Percentiles rank a stretch among this genome's conserved stretches.
Conservation (phyloP, 805 yeast species). For the Candida ficus region DNA sequence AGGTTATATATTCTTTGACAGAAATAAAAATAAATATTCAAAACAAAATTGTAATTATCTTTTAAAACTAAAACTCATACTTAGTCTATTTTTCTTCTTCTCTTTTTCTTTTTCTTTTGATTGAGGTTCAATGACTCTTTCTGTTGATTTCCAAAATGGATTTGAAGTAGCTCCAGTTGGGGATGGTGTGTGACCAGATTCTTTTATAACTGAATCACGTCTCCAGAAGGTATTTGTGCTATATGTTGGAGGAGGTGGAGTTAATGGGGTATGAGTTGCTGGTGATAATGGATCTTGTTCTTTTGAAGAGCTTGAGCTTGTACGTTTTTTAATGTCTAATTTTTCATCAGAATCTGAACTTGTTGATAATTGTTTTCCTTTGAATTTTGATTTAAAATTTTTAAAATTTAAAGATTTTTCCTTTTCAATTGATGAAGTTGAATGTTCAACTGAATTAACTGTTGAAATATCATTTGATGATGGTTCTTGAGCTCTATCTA, state of each 20-base stretch:
- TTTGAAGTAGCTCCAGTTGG: not conserved
- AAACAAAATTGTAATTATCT: not conserved
- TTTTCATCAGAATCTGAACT: not conserved
- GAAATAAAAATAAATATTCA: too few species aligned
- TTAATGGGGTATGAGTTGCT: not conserved
- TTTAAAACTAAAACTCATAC: constrained; percentile 20
- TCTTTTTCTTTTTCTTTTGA: constrained; percentile 9
- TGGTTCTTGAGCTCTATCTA: constrained; percentile 14
- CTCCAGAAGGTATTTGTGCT: constrained; percentile 17
- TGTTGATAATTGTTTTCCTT: not conserved
- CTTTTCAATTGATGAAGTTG: constrained; percentile 15
- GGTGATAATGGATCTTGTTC: not conserved
- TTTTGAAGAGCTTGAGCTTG: not conserved
- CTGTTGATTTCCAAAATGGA: constrained; percentile 1
- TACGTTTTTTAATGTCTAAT: not conserved
- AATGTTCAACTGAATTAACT: constrained; percentile 15
- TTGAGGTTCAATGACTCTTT: not conserved
- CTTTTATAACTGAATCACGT: constrained; percentile 9
- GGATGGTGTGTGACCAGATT: not conserved
- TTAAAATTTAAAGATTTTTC: constrained; percentile 2
- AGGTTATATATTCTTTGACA: too few species aligned
- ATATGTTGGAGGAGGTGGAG: constrained; percentile 5
- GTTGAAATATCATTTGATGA: constrained; percentile 12
- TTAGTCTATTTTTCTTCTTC: constrained; percentile 20
- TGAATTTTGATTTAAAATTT: constrained; percentile 3